phyloP scores from a whole-genome alignment of 139 green algal genomes.

The Chlorella sp. region DNA sequence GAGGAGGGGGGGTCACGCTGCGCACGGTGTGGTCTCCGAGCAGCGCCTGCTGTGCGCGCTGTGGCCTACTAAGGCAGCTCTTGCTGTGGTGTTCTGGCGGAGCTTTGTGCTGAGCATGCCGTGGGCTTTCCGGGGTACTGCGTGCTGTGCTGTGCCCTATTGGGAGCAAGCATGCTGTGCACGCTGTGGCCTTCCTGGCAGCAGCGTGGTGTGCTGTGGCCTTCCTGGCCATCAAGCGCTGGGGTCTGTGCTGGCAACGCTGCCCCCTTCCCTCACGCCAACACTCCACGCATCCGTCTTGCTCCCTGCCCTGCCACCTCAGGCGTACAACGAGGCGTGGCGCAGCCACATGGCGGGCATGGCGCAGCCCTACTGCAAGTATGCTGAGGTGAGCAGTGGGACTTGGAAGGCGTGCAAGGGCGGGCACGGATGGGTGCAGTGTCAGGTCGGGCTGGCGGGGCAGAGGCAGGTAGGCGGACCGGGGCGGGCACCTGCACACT shows the following conservation, averaged over 20 bases:
- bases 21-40: no score
- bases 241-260: background rate
- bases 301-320: background rate
- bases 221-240: no score
- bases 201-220: no score
- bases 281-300: background rate
- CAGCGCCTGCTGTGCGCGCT: no score
- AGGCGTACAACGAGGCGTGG: slow-evolving; percentile 36
- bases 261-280: background rate
- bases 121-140: no score
- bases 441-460: background rate
- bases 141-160: no score
- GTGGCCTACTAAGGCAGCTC: no score
- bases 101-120: no score
- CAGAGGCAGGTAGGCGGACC: background rate
- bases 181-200: no score
- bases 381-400: background rate
- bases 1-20: background rate
- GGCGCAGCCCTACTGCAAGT: slow-evolving; percentile 20
- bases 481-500: background rate
- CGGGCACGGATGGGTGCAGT: background rate
- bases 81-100: no score
- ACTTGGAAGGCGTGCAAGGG: no score
- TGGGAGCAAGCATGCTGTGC: no score
- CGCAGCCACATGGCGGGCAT: background rate